phyloP scores from a whole-genome alignment of 2,329 filamentous ascomycete species.

The Zalaria sp. region DNA sequence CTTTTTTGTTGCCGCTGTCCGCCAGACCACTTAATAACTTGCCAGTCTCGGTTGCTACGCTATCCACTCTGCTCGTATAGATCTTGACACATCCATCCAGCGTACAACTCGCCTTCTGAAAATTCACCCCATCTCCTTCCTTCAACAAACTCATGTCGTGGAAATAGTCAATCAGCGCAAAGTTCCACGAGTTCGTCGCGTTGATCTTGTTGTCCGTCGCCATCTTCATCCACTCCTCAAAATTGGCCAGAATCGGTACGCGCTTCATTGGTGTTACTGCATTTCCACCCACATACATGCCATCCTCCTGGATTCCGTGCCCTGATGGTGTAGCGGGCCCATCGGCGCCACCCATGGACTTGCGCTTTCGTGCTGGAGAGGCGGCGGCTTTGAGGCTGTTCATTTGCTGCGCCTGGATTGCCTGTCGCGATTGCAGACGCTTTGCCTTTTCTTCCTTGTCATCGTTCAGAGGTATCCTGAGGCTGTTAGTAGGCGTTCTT shows the following conservation, averaged over 20 bases:
- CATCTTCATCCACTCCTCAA: conserved; percentile 99
- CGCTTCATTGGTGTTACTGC: conserved; percentile 92
- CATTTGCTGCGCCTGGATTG: conserved; percentile 78
- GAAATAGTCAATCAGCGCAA: conserved; percentile 99
- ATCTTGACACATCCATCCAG: conserved; percentile 98
- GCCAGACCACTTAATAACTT: conserved; percentile 88
- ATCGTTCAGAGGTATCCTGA: conserved; percentile 88
- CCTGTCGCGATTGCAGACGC: conserved; percentile 74
- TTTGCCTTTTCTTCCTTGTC: conserved; percentile 84
- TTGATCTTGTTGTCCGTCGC: conserved; percentile 97
- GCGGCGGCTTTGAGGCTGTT: conserved; percentile 78
- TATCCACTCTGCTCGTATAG: conserved; percentile 95
- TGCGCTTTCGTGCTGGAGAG: conserved; percentile 54
- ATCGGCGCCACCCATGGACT: conserved; percentile 34
- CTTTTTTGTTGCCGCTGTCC: conserved; percentile 57
- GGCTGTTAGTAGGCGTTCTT: neutral
- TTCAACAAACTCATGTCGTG: conserved; percentile 97
- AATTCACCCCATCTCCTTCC: conserved; percentile 94
- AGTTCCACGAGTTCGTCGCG: conserved; percentile 96
- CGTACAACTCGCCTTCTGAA: conserved; percentile 95
- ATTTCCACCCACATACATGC: conserved; percentile 51
- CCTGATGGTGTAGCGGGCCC: conserved; percentile 34
- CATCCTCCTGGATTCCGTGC: conserved; percentile 34
- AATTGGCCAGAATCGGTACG: conserved; percentile 90
- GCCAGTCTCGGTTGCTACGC: conserved; percentile 91